A percentile compares a stretch with the other conserved stretches of the same genome.
Conservation (phyloP, 305 asterid species). For the Fraxinus latifolia region DNA sequence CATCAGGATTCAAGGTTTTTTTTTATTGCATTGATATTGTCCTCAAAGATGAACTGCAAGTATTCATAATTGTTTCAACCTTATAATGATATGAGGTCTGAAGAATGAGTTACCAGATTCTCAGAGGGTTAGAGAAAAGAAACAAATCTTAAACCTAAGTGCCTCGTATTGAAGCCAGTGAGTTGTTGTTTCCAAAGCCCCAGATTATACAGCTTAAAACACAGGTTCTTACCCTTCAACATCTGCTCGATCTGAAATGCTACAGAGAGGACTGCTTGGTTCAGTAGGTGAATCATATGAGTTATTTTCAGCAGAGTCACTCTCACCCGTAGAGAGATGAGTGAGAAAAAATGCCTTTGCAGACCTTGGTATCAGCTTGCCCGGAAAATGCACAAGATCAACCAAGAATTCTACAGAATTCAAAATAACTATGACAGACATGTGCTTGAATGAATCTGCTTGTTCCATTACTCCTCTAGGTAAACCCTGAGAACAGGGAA, state of each 20-base stretch:
- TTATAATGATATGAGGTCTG: conserved; percentile 23
- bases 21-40: conserved; percentile 17
- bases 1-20: conserved; percentile 15
- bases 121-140: conserved; percentile 18
- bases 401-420: conserved; percentile 69
- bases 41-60: conserved; percentile 28
- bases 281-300: conserved; percentile 82
- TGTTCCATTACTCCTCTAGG: conserved; percentile 61
- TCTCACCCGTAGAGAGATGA: conserved; percentile 69
- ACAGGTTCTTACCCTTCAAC: conserved; percentile 60
- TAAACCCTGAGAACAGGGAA: conserved; percentile 50
- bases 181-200: background rate
- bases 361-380: conserved; percentile 69
- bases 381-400: conserved; percentile 80
- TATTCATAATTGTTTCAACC: conserved; percentile 29
- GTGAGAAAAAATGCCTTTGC: conserved; percentile 58
- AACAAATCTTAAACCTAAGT: conserved; percentile 4
- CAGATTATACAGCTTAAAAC: conserved; percentile 12
- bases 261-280: conserved; percentile 22
- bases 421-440: conserved; percentile 60
- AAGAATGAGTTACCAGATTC: conserved; percentile 22
- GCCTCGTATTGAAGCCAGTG: background rate
- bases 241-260: conserved; percentile 52
- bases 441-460: conserved; percentile 65
- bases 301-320: conserved; percentile 72